Percentiles rank a stretch among this genome's conserved stretches.
phyloP scores from a whole-genome alignment of 768 basidiomycete species.

The Boletus edulis region DNA sequence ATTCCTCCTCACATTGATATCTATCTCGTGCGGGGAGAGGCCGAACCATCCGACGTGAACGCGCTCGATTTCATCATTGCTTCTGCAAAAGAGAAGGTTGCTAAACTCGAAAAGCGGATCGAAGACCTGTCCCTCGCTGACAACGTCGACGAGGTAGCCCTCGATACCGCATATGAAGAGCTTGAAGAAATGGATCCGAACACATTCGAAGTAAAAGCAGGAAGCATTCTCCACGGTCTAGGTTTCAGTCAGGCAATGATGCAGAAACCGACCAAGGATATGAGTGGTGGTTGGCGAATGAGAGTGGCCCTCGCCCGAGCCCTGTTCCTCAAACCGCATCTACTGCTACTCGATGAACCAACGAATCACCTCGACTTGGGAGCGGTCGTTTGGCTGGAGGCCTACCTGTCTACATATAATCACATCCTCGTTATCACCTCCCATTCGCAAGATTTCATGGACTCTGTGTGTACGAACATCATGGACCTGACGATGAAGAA shows the following conservation, averaged over 20 bases:
- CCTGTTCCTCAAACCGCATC: constrained; percentile 93
- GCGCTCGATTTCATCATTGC: constrained; percentile 97
- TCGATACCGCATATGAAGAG: constrained; percentile 91
- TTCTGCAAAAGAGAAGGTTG: constrained; percentile 91
- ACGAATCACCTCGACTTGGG: constrained; percentile 95
- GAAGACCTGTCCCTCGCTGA: constrained; percentile 93
- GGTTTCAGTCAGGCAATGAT: constrained; percentile 92
- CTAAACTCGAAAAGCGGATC: constrained; percentile 87
- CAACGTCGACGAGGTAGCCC: constrained; percentile 79
- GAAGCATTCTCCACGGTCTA: constrained; percentile 95
- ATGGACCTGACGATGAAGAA: constrained; percentile 94
- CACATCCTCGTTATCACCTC: constrained; percentile 97
- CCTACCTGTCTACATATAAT: constrained; percentile 96
- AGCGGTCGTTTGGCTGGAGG: constrained; percentile 98
- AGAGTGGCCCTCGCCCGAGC: constrained; percentile 95
- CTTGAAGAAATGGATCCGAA: constrained; percentile 94
- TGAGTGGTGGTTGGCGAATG: constrained; percentile 99
- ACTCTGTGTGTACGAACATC: constrained; percentile 94
- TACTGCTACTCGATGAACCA: constrained; percentile 90
- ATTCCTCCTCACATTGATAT: constrained; percentile 97
- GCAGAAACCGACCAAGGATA: constrained; percentile 95
- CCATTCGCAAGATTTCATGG: constrained; percentile 99
- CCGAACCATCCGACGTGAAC: constrained; percentile 91
- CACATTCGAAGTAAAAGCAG: constrained; percentile 95
- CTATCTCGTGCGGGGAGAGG: constrained; percentile 94